Evolutionary conservation across 805 yeast genomes (phyloP).

Genomic region (Middelhovenomyces tepae): DNA sequence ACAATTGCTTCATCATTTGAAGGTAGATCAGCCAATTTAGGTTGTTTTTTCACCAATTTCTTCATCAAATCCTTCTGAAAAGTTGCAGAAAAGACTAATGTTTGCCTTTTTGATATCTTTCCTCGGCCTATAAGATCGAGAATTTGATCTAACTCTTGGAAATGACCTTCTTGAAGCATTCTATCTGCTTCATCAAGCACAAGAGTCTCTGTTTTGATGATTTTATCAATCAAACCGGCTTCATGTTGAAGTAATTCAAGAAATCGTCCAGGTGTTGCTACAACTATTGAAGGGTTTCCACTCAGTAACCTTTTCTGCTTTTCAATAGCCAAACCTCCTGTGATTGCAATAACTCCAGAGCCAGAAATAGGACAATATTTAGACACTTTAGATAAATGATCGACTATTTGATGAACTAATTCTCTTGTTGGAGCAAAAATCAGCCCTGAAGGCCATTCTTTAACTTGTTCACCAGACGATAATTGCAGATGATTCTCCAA

Average conservation of each 20-base stretch:
- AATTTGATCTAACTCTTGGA: slow-evolving; percentile 81
- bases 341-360: slow-evolving; percentile 61
- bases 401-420: slow-evolving; percentile 85
- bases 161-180: slow-evolving; percentile 89
- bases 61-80: slow-evolving; percentile 76
- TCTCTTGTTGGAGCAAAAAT: slow-evolving; percentile 95
- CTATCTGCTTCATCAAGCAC: slow-evolving; percentile 97
- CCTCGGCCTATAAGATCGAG: slow-evolving; percentile 54
- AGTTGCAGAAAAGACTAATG: slow-evolving; percentile 91
- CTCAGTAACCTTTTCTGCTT: slow-evolving; percentile 78
- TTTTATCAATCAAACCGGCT: slow-evolving; percentile 25
- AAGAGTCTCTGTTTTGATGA: slow-evolving; percentile 39
- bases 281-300: slow-evolving; percentile 64
- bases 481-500: slow-evolving; percentile 48
- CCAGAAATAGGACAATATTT: slow-evolving; percentile 43
- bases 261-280: slow-evolving; percentile 94
- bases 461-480: slow-evolving; percentile 3
- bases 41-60: slow-evolving; percentile 45
- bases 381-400: slow-evolving; percentile 51
- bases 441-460: slow-evolving; percentile 53
- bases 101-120: slow-evolving; percentile 47
- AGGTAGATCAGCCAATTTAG: slow-evolving; percentile 16
- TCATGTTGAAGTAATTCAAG: slow-evolving; percentile 56
- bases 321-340: slow-evolving; percentile 93
- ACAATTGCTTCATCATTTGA: slow-evolving; percentile 50